Evolutionary conservation across 1,139 yeast species (phyloP), one percentile per base, ranked within the genome.

Genomic region (Blastobotrys proliferans): DNA sequence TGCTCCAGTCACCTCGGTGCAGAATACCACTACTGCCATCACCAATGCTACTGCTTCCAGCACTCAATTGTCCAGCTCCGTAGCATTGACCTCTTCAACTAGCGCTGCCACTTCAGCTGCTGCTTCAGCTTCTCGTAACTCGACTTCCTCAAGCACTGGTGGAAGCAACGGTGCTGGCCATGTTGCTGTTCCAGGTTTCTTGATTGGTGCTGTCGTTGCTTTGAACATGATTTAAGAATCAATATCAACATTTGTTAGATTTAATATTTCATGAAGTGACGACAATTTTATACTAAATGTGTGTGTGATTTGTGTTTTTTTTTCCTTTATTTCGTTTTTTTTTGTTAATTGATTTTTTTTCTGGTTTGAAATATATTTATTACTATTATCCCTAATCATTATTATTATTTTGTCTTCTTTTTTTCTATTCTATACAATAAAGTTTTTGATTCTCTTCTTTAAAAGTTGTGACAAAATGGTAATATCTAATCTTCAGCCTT

Each of bases 181-280:
- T 18, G 21, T 34, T 26, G 43, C 38, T 10, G 38, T 28, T 17
- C 43, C 43, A 33, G 43, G 43, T 20, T 36, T 40, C 14, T 18
- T 40, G 29, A 21, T 40, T 6, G 43, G 38, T 16, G 43, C 38
- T 13, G 43, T 34, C 19, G 38, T 40, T 18, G 43, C 43, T 13
- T 34, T 40, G 28, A 27, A 33, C 38, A 19, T 40, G 37, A 38
- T 40, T 16, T 40, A 40, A 33, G n/a, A n/a, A n/a, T n/a, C n/a
- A n/a, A n/a, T n/a, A n/a, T n/a, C n/a, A n/a, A n/a, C n/a, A n/a
- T n/a, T n/a, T n/a, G n/a, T n/a, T n/a, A n/a, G n/a, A n/a, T n/a
- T n/a, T n/a, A 29, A 20, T 27, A 13, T 19, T 13, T 36, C 27
- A 26, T 4, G 13, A n/a, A 16, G 29, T n/a, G 8, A n/a, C n/a